A percentile compares a stretch with the other conserved stretches of the same genome.
Evolutionary conservation across 163 green algal species (phyloP).

Genomic region (Prototheca wickerhamii): DNA sequence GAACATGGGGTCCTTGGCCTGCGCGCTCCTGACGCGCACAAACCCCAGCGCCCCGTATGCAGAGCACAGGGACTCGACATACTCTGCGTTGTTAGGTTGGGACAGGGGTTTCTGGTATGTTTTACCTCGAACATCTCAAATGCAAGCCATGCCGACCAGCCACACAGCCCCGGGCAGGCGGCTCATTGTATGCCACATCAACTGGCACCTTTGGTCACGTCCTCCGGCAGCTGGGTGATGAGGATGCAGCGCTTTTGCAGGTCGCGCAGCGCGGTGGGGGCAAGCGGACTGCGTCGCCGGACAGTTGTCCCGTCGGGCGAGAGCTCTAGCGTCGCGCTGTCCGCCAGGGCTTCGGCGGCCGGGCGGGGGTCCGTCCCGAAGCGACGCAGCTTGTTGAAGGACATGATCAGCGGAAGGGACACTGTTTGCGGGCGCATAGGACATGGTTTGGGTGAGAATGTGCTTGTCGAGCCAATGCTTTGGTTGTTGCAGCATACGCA

Average conservation of each 20-base stretch:
- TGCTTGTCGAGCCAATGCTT: too few relatives aligned
- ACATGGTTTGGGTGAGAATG: too few relatives aligned
- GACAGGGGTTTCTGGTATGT: too few relatives aligned
- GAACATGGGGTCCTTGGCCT: not conserved
- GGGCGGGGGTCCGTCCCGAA: constrained; percentile 9
- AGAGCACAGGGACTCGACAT: not conserved
- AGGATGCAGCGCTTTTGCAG: not conserved
- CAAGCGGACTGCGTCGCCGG: not conserved
- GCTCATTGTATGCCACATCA: too few relatives aligned
- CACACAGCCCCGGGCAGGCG: too few relatives aligned
- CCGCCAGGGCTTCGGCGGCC: constrained; percentile 10
- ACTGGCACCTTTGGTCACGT: too few relatives aligned
- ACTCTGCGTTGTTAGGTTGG: not conserved
- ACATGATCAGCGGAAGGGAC: constrained; percentile 14
- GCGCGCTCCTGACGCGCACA: not conserved
- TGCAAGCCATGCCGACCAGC: too few relatives aligned
- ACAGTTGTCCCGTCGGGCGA: constrained; percentile 12
- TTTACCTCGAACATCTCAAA: too few relatives aligned
- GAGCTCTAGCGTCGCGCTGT: constrained; percentile 26
- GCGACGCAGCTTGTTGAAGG: constrained; percentile 29
- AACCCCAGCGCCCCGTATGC: not conserved
- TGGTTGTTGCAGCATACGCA: too few relatives aligned
- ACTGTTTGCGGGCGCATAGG: constrained; percentile 11
- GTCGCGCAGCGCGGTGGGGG: not conserved
- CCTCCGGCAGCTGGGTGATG: not conserved